Conservation (phyloP, 2,329 filamentous ascomycete species). For the Zalaria obscura region DNA sequence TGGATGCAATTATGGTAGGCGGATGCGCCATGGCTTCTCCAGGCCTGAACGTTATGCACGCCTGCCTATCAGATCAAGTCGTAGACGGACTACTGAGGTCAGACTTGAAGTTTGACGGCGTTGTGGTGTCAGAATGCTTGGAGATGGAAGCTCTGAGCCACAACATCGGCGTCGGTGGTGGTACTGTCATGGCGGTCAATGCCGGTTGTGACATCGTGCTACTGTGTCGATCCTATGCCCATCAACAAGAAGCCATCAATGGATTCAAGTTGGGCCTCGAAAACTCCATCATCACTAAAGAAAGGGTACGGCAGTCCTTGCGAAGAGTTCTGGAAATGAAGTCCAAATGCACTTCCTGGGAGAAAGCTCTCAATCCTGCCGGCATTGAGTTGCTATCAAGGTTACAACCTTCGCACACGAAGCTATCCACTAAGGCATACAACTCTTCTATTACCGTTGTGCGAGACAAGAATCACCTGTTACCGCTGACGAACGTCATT, state of each 20-base stretch:
- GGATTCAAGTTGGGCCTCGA: slow-evolving; percentile 81
- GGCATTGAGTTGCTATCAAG: slow-evolving; percentile 64
- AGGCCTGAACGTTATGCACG: slow-evolving; percentile 89
- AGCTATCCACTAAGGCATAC: slow-evolving; percentile 73
- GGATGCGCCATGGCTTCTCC: slow-evolving; percentile 86
- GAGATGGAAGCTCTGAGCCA: slow-evolving; percentile 95
- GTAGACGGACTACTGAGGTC: slow-evolving; percentile 80
- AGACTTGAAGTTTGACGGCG: slow-evolving; percentile 78
- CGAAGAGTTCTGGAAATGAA: slow-evolving; percentile 70
- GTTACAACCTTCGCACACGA: slow-evolving; percentile 69
- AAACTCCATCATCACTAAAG: slow-evolving; percentile 73
- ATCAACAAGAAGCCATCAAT: slow-evolving; percentile 82
- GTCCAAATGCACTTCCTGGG: slow-evolving; percentile 74
- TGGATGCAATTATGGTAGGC: slow-evolving; percentile 93
- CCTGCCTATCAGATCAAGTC: slow-evolving; percentile 83
- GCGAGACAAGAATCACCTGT: slow-evolving; percentile 68
- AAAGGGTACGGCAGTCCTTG: slow-evolving; percentile 68
- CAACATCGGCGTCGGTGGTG: slow-evolving; percentile 92
- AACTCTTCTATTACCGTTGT: slow-evolving; percentile 89
- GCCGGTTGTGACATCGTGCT: slow-evolving; percentile 88
- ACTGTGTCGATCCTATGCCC: slow-evolving; percentile 73
- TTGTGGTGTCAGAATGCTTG: slow-evolving; percentile 87
- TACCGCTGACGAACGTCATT: slow-evolving; percentile 71
- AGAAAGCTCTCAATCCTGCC: slow-evolving; percentile 75
- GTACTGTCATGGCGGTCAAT: slow-evolving; percentile 94